Conservation (phyloP, 148 eudicot genomes). For the Cornus florida region DNA sequence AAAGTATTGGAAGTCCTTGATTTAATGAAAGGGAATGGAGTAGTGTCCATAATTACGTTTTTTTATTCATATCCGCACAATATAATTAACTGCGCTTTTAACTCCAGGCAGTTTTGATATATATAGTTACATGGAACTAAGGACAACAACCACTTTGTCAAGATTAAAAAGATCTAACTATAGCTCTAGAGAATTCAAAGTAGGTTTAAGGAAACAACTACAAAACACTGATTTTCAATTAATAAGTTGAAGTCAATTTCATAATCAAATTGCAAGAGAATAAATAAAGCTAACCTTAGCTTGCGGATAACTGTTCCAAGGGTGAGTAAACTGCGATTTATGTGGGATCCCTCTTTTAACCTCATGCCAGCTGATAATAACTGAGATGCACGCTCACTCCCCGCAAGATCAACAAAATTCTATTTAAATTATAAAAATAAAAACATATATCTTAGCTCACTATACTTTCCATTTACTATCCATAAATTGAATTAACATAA, state of each 20-base stretch:
- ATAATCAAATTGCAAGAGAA: neutral
- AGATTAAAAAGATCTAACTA: neutral
- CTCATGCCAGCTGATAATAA: constrained; percentile 88
- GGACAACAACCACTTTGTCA: too few species aligned
- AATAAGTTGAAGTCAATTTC: neutral
- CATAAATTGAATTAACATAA: constrained; percentile 7
- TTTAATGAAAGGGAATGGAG: neutral
- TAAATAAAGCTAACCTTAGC: constrained; percentile 57
- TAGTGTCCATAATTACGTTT: neutral
- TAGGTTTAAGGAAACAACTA: neutral
- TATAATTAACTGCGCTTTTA: too few species aligned
- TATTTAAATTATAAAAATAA: constrained; percentile 22
- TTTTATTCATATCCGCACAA: too few species aligned
- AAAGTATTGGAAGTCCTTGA: neutral
- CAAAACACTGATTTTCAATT: neutral
- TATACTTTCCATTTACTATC: neutral
- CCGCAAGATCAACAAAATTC: constrained; percentile 98
- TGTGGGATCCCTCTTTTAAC: constrained; percentile 95
- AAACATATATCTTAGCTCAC: neutral
- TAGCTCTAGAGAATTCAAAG: neutral
- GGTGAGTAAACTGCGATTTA: constrained; percentile 89
- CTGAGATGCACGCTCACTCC: constrained; percentile 98
- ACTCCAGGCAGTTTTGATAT: too few species aligned
- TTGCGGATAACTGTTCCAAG: constrained; percentile 95
- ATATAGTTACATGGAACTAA: neutral